phyloP scores from a whole-genome alignment of 306 rosid species.

The Malus fusca region DNA sequence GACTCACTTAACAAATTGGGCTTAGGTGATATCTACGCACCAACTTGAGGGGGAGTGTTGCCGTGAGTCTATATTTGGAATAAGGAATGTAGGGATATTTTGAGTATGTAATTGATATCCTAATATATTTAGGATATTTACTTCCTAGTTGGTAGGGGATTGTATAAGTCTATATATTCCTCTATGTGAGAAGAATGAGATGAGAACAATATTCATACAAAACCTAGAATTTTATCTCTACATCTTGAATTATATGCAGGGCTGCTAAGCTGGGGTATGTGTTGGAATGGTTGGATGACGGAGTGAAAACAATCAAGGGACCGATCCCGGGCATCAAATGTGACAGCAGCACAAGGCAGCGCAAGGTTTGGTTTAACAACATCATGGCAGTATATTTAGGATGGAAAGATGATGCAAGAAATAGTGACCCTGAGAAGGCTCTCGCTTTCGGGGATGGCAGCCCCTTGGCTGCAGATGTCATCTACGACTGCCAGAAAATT shows the following conservation, averaged over 20 bases:
- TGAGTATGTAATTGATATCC: too few relatives aligned
- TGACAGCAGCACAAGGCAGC: conserved; percentile 42
- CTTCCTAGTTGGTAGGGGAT: too few relatives aligned
- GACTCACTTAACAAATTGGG: too few relatives aligned
- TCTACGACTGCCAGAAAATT: conserved; percentile 56
- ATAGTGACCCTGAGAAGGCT: conserved; percentile 58
- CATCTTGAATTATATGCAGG: conserved; percentile 21
- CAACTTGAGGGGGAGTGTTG: too few relatives aligned
- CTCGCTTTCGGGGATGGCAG: conserved; percentile 73
- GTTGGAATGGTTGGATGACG: conserved; percentile 76
- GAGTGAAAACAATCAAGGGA: conserved; percentile 71
- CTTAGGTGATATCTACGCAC: too few relatives aligned
- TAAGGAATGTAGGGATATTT: too few relatives aligned
- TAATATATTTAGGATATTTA: too few relatives aligned
- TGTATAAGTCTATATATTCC: too few relatives aligned
- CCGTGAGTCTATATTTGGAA: too few relatives aligned
- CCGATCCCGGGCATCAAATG: conserved; percentile 69
- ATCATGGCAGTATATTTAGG: conserved; percentile 75
- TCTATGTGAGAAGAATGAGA: too few relatives aligned
- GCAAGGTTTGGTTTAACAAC: conserved; percentile 84
- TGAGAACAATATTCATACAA: too few relatives aligned
- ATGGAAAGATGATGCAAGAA: conserved; percentile 43
- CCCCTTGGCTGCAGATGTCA: conserved; percentile 47
- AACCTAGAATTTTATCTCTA: too few relatives aligned
- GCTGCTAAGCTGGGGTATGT: conserved; percentile 71